Evolutionary conservation across 441 rosid genomes (phyloP).

Genomic region (Mallotus japonicus): DNA sequence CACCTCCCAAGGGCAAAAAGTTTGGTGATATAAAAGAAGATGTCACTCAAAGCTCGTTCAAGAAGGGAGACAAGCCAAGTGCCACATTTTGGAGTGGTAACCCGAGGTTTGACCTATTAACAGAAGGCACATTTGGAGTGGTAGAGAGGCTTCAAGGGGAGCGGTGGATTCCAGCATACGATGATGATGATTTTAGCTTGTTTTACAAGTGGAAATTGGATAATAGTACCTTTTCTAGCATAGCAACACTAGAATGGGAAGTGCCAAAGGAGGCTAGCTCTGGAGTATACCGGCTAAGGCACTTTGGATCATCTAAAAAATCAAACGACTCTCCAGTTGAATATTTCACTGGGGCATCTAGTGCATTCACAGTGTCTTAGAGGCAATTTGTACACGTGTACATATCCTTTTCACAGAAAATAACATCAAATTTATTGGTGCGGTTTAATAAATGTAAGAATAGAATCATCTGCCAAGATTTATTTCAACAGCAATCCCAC

Average conservation of each 20-base stretch:
- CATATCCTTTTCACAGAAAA: conserved; percentile 13
- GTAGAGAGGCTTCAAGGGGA: conserved; percentile 49
- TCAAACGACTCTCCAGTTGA: conserved; percentile 29
- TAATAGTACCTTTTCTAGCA: conserved; percentile 27
- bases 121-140: conserved; percentile 57
- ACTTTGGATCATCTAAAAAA: conserved; percentile 48
- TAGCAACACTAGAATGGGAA: conserved; percentile 54
- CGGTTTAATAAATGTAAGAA: neutral
- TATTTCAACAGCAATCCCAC: conserved; percentile 6
- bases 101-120: conserved; percentile 54
- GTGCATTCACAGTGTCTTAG: conserved; percentile 44
- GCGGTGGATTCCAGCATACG: conserved; percentile 46
- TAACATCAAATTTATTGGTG: conserved; percentile 10
- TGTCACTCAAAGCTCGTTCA: conserved; percentile 34
- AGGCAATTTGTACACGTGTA: neutral
- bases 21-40: conserved; percentile 53
- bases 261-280: conserved; percentile 35
- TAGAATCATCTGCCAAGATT: no score
- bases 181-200: conserved; percentile 61
- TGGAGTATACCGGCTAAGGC: conserved; percentile 50
- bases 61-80: conserved; percentile 38
- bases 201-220: conserved; percentile 46
- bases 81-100: conserved; percentile 56
- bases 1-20: conserved; percentile 39
- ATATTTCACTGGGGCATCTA: conserved; percentile 53